Base-by-base conservation (phyloP, 352 stramenopile species). In the Phytophthora ohioensis region DNA sequence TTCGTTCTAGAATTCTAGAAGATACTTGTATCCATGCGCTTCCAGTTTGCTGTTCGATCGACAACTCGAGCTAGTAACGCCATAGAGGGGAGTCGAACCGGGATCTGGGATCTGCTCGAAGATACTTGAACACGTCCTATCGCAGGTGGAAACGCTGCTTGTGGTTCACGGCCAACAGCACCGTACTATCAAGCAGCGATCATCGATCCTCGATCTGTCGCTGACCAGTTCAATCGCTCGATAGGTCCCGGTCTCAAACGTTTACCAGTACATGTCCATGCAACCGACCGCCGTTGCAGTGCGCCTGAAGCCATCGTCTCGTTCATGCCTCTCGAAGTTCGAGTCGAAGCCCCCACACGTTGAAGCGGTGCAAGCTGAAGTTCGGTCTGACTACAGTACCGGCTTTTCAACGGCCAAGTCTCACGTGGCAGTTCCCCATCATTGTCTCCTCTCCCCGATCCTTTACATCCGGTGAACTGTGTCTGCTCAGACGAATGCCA, bases 21-120 rank as follows among this genome's bases (percentile, higher is more conserved):
- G n/a, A 54, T 38, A 38, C 47, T 49, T 32, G 21, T 59, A 12
- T 12, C 31, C 9, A 15, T 42, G 8, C 0, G 15, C 30, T 17
- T 56, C 57, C 34, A 5, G 17, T 52, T 60, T 63, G 61, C 52
- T 69, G 61, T 69, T 69, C 61, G 60, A 61, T 68, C 61, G 49
- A 56, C 31, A 68, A 13, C 9, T 57, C 61, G 48, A 11, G 41
- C 30, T 68, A 56, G 32, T 39, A 62, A 68, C 52, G 34, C 45
- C 42, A 42, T 42, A 42, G 34, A 64, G 17, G 32, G 46, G 62
- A 64, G 35, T 21, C 54, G 39, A 69, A 53, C 35, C 30, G 36
- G 45, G 53, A 69, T 69, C 52, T 63, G 62, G 21, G 21, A 21
- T 21, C 21, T 21, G 21, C 21, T 27, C 21, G 21, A 27, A 27